phyloP scores from a whole-genome alignment of 2,329 filamentous ascomycete genomes.

The Apiospora rasikravindrae region DNA sequence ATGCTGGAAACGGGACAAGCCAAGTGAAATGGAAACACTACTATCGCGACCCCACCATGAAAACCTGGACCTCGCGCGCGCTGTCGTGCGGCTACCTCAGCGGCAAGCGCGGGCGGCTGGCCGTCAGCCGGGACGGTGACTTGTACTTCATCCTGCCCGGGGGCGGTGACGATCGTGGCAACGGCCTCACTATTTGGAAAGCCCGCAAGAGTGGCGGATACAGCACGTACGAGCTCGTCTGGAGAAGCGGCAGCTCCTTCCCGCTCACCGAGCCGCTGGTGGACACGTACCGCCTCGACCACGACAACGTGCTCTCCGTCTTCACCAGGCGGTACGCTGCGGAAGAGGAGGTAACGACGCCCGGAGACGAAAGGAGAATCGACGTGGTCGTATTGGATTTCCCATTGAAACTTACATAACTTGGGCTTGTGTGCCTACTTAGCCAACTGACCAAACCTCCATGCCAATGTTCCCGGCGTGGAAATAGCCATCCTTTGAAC shows the following conservation, averaged over 20 bases:
- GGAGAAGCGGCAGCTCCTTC: constrained; percentile 39
- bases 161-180: not conserved
- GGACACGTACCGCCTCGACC: constrained; percentile 42
- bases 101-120: constrained; percentile 44
- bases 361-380: constrained; percentile 25
- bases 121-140: constrained; percentile 40
- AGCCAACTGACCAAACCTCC: not conserved
- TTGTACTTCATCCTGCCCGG: constrained; percentile 46
- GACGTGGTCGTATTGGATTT: constrained; percentile 46
- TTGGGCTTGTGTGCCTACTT: not conserved
- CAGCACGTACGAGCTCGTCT: constrained; percentile 41
- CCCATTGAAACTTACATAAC: constrained; percentile 28
- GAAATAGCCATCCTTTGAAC: not conserved
- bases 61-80: constrained; percentile 40
- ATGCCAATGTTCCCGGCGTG: not conserved
- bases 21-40: constrained; percentile 46
- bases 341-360: too few relatives aligned
- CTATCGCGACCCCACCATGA: constrained; percentile 35
- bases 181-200: constrained; percentile 39
- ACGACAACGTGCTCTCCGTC: constrained; percentile 44
- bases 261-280: constrained; percentile 47
- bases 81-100: constrained; percentile 39
- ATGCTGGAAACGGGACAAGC: constrained; percentile 28
- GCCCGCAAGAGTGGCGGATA: constrained; percentile 37
- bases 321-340: constrained; percentile 31